Conservation (phyloP, 139 green algal genomes). For the Auxenochlorella pyrenoidosa region DNA sequence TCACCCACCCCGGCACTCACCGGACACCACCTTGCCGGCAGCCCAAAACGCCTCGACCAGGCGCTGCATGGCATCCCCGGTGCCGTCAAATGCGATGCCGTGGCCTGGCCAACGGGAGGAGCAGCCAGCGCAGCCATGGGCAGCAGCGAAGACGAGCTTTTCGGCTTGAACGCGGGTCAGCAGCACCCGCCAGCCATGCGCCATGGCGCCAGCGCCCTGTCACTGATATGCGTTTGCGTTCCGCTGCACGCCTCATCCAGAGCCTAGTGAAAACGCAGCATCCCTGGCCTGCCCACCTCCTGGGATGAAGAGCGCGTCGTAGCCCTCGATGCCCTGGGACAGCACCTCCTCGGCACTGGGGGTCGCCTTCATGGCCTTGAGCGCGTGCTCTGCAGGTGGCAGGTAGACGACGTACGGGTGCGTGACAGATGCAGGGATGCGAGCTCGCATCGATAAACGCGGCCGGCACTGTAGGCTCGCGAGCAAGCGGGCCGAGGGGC, state of each 20-base stretch:
- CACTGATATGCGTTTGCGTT: too few species aligned
- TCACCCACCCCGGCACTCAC: not conserved
- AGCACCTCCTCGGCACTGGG: not conserved
- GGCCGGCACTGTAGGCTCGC: too few species aligned
- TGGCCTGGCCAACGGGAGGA: conserved; percentile 22
- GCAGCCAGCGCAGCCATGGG: not conserved
- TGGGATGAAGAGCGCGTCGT: conserved; percentile 56
- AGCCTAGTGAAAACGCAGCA: too few species aligned
- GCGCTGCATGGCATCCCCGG: conserved; percentile 17
- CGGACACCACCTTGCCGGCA: conserved; percentile 50
- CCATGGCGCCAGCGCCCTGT: too few species aligned
- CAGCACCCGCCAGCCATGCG: not conserved
- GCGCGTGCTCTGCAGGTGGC: not conserved
- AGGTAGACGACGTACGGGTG: too few species aligned
- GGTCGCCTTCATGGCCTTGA: conserved; percentile 8
- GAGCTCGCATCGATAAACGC: too few species aligned
- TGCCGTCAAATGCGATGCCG: conserved; percentile 53
- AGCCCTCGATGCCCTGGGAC: conserved; percentile 6
- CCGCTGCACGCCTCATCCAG: too few species aligned
- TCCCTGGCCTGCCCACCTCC: not conserved
- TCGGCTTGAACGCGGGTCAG: too few species aligned
- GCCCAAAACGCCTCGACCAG: conserved; percentile 37
- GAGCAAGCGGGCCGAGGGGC: too few species aligned
- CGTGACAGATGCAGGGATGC: too few species aligned
- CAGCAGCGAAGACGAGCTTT: too few species aligned